Conservation (phyloP, 352 stramenopile species). For the Pythium diclinum region DNA sequence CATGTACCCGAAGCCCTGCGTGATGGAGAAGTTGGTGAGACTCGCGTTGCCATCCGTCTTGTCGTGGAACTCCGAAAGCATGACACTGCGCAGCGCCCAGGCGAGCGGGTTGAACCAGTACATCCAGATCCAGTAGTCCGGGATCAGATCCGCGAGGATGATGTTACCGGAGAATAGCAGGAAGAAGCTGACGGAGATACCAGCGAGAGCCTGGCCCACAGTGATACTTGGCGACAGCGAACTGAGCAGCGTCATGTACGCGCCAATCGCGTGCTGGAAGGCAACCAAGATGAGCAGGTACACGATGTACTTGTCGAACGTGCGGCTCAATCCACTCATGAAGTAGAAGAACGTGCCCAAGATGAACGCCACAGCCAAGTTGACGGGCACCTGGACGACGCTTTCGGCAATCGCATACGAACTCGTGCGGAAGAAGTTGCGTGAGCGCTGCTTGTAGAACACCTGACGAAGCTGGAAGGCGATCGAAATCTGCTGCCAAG, state of each 20-base stretch:
- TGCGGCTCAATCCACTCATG: slow-evolving; percentile 75
- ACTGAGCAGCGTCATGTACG: slow-evolving; percentile 63
- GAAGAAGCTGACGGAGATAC: slow-evolving; percentile 60
- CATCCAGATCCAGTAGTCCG: slow-evolving; percentile 76
- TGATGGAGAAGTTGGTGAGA: slow-evolving; percentile 27
- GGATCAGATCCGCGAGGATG: slow-evolving; percentile 63
- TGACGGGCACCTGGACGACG: slow-evolving; percentile 58
- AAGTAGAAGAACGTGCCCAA: slow-evolving; percentile 84
- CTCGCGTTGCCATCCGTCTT: slow-evolving; percentile 7
- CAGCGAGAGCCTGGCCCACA: slow-evolving; percentile 41
- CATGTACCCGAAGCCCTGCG: slow-evolving; percentile 40
- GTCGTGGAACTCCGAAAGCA: slow-evolving; percentile 58
- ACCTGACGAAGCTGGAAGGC: slow-evolving; percentile 72
- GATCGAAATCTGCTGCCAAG: slow-evolving; percentile 70
- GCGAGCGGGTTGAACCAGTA: slow-evolving; percentile 70
- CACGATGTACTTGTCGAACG: slow-evolving; percentile 69
- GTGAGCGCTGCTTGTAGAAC: slow-evolving; percentile 88
- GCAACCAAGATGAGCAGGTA: slow-evolving; percentile 71
- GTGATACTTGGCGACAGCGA: slow-evolving; percentile 54
- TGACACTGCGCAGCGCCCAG: slow-evolving; percentile 51
- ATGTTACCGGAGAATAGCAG: slow-evolving; percentile 76
- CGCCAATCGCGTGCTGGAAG: slow-evolving; percentile 71
- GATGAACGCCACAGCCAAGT: slow-evolving; percentile 61
- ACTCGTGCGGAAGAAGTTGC: slow-evolving; percentile 87
- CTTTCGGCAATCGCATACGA: slow-evolving; percentile 75